Conservation (phyloP, 2,329 filamentous ascomycete genomes). For the Venturia nashicola region DNA sequence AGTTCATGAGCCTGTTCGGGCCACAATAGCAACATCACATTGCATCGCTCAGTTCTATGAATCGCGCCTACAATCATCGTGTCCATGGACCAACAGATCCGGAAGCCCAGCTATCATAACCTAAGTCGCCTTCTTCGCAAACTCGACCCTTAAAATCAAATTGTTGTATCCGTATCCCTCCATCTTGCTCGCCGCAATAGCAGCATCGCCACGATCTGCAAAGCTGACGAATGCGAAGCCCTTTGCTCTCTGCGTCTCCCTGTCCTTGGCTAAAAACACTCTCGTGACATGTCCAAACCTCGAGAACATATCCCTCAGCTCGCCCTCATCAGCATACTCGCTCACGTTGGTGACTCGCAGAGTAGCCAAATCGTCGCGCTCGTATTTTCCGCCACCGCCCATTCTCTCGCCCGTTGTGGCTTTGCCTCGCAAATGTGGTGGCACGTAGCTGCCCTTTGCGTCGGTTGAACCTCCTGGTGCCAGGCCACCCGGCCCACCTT, state of each 20-base stretch:
- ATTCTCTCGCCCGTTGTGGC: slow-evolving; percentile 65
- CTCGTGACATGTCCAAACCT: slow-evolving; percentile 91
- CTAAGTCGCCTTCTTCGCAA: slow-evolving; percentile 54
- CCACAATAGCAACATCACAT: background rate
- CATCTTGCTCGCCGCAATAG: slow-evolving; percentile 92
- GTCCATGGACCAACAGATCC: background rate
- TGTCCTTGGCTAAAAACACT: slow-evolving; percentile 95
- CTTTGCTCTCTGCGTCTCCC: slow-evolving; percentile 92
- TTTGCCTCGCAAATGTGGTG: slow-evolving; percentile 75
- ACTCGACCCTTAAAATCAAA: slow-evolving; percentile 76
- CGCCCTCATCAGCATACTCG: slow-evolving; percentile 91
- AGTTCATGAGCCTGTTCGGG: background rate
- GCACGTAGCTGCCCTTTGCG: slow-evolving; percentile 59
- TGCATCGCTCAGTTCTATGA: background rate
- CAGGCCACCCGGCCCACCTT: slow-evolving; percentile 39
- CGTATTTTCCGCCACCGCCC: slow-evolving; percentile 65
- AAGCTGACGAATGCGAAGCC: slow-evolving; percentile 99
- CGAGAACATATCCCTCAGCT: slow-evolving; percentile 96
- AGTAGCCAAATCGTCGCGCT: slow-evolving; percentile 92
- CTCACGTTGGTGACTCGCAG: slow-evolving; percentile 97
- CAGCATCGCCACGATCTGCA: slow-evolving; percentile 77
- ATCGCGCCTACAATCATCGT: background rate
- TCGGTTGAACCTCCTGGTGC: slow-evolving; percentile 49
- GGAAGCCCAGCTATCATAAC: background rate
- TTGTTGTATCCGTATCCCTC: slow-evolving; percentile 90